Percentiles rank a stretch among this genome's conserved stretches.
Conservation (phyloP, 768 basidiomycete species). For the Leucosporidium scottii region DNA sequence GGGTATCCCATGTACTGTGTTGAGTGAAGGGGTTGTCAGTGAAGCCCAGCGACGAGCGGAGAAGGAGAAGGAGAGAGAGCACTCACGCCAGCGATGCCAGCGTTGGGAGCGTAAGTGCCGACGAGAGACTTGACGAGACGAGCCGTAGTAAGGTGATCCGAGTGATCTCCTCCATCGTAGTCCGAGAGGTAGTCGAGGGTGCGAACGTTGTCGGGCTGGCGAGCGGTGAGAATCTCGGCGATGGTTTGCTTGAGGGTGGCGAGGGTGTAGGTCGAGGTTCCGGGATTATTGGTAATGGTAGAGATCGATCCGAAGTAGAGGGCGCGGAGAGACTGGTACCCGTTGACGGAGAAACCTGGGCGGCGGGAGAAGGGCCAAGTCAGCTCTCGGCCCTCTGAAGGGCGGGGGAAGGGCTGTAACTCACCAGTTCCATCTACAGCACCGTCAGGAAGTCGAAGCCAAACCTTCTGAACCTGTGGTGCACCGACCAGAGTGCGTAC, state of each 20-base stretch:
- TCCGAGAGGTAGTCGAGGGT: slow-evolving; percentile 31
- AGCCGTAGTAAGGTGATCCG: slow-evolving; percentile 13
- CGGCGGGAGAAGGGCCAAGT: too few relatives aligned
- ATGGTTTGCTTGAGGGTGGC: slow-evolving; percentile 19
- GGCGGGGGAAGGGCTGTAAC: background rate
- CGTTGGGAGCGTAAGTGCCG: slow-evolving; percentile 5
- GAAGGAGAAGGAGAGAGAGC: background rate
- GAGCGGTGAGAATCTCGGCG: slow-evolving; percentile 19
- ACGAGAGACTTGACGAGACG: background rate
- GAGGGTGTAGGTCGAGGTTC: slow-evolving; percentile 19
- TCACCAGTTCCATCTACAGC: slow-evolving; percentile 18
- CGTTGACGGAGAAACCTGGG: too few relatives aligned
- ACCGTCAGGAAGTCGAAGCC: slow-evolving; percentile 32
- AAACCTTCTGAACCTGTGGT: slow-evolving; percentile 23
- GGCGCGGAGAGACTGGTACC: slow-evolving; percentile 6
- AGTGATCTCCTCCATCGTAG: slow-evolving; percentile 21
- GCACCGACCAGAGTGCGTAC: slow-evolving; percentile 25
- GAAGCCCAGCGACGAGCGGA: too few relatives aligned
- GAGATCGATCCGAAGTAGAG: slow-evolving; percentile 32
- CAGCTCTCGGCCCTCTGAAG: too few relatives aligned
- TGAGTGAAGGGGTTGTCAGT: too few relatives aligned
- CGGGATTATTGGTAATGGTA: slow-evolving; percentile 17
- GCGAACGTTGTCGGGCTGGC: slow-evolving; percentile 14
- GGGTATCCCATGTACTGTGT: too few relatives aligned
- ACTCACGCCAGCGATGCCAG: slow-evolving; percentile 5